phyloP scores from a whole-genome alignment of 768 basidiomycete genomes.

The Phaeotremella fagi region DNA sequence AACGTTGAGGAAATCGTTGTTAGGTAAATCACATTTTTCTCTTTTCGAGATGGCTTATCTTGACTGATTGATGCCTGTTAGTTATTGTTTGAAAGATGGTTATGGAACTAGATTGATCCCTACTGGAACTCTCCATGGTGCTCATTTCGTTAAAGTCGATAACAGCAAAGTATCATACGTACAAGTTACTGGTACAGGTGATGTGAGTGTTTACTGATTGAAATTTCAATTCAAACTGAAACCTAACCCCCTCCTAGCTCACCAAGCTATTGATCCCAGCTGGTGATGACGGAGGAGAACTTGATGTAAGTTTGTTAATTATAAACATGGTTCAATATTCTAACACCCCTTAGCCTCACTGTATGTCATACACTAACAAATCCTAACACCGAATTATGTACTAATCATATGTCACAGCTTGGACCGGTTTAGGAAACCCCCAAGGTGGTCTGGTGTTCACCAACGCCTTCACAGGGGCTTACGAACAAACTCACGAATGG shows the following conservation, averaged over 20 bases:
- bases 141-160: constrained; percentile 51
- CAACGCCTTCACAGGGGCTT: constrained; percentile 48
- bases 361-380: constrained; percentile 5
- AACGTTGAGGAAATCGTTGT: constrained; percentile 40
- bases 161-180: constrained; percentile 50
- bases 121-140: constrained; percentile 48
- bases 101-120: constrained; percentile 52
- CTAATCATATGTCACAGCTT: constrained; percentile 14
- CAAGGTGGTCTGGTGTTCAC: constrained; percentile 52
- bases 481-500: constrained; percentile 49
- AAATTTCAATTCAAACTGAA: too few species aligned
- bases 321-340: too few species aligned
- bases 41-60: not conserved
- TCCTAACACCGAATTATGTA: not conserved
- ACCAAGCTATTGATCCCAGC: constrained; percentile 49
- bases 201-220: constrained; percentile 24
- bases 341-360: constrained; percentile 21
- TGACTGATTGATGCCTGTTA: constrained; percentile 1
- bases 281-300: constrained; percentile 51
- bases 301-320: constrained; percentile 48
- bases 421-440: constrained; percentile 51
- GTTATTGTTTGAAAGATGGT: constrained; percentile 49
- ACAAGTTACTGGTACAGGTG: constrained; percentile 46
- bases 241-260: constrained; percentile 38
- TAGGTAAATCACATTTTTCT: constrained; percentile 12